Evolutionary conservation across 495 filamentous ascomycete genomes (phyloP), one percentile per base, ranked within the genome.

Genomic region (Chlorociboria aeruginascens): DNA sequence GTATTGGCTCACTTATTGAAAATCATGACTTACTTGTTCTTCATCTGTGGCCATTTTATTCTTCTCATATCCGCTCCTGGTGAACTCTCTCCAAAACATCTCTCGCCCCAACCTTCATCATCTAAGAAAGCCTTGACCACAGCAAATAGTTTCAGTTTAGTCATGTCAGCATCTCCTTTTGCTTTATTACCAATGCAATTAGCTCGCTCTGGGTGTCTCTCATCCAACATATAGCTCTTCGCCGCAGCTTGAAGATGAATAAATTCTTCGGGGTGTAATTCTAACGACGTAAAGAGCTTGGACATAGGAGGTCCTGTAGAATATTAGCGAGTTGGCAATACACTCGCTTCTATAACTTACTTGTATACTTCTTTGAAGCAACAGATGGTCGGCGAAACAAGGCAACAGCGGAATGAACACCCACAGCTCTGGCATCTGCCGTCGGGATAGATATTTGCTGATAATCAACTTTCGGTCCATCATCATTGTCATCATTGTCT

Each of bases 171-270:
- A 50, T 79, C 76, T 3, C 75, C 76, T 45, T 71, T 77, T 7
- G 72, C 73, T n/a, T 72, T 64, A 39, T 69, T 74, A 6, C 77
- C 78, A 1, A 81, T 75, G 49, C 77, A 81, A 8, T 77, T 69
- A 36, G 69, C 68, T 30, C 78, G 63, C 11, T 81, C 76, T 1
- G 77, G 76, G 49, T 77, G 59, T 6, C 64, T 55, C 25, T 71
- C 61, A 55, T 81, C 68, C 12, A 82, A 62, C 78, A 82, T 82
- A 52, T 74, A 82, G 8, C 49, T 53, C 53, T 81, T 82, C 0
- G 77, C 77, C 6, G 71, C 74, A 1, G 73, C 68, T 59, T 81
- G 75, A 2, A 82, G 64, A 43, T 74, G 68, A 11, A 81, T 49
- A 48, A 79, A 82, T 45, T 71, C 70, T 58, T 79, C 75, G 0